A percentile compares a stretch with the other conserved stretches of the same genome.
Evolutionary conservation across 176 grass and related monocot genomes (phyloP).

Genomic region (Carex scoparia): DNA sequence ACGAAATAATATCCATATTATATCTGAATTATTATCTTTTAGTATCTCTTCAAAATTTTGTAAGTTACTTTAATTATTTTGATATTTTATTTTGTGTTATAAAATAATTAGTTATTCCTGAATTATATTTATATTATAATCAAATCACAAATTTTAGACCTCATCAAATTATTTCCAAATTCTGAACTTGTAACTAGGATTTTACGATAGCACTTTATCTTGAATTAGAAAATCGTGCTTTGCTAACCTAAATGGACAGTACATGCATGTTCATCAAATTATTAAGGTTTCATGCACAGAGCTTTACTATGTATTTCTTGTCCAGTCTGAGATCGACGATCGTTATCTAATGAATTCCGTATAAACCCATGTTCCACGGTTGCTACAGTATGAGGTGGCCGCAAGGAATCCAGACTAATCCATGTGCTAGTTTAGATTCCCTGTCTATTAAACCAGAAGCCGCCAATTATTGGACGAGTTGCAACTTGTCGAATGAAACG

Average conservation of each 20-base stretch:
- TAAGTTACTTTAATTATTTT: too few species aligned
- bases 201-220: background rate
- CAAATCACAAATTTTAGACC: background rate
- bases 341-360: background rate
- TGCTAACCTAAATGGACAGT: background rate
- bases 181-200: too few species aligned
- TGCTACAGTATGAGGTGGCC: background rate
- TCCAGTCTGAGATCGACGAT: background rate
- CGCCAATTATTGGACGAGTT: conserved; percentile 1
- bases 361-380: background rate
- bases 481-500: background rate
- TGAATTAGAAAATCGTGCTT: background rate
- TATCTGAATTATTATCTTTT: too few species aligned
- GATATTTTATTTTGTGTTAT: too few species aligned
- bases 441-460: background rate
- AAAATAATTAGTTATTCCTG: too few species aligned
- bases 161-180: too few species aligned
- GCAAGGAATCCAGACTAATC: background rate
- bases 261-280: background rate
- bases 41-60: too few species aligned
- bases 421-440: conserved; percentile 2
- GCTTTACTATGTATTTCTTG: background rate
- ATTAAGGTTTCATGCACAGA: background rate
- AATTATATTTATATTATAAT: too few species aligned
- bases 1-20: too few species aligned